Evolutionary conservation across 2,329 filamentous ascomycete species (phyloP), one percentile per base, ranked within the genome.

Genomic region (Aspergillus flavus): DNA sequence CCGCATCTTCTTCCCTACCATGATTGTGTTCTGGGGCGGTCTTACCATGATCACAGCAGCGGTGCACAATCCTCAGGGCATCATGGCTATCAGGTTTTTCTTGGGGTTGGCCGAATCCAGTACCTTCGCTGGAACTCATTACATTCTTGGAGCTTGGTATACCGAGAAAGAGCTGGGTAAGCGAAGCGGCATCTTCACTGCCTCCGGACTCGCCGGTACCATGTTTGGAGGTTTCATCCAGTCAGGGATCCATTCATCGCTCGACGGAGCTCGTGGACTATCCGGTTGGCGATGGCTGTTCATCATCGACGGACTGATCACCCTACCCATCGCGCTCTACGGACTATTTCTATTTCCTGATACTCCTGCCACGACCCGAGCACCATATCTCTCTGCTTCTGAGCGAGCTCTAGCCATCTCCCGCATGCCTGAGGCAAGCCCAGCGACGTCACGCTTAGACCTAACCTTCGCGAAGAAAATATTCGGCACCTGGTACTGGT

Each of bases 131-230:
- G 77, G 77, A 1, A 76, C 72, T 2, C 76, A 78, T 48, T 79
- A 76, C 55, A 75, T 81, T 19, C 68, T 81, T 0, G 75, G 77
- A 2, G 78, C 76, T 6, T 82, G 79, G 80, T 82, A 82, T 58
- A 81, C 76, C 0, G 75, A 78, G 58, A 70, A 68, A 32, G 77
- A 79, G 63, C 69, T 79, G 23, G 77, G 75, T 1, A 79, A 78
- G 54, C 71, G 77, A 23, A 74, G 69, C 26, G 75, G 72, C 3
- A 75, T 79, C 30, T 79, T 79, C 65, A 75, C 72, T 2, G 71
- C 72, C 0, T 74, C 75, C 0, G 75, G 75, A 6, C 66, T 77
- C 21, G 74, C 75, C 0, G 76, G 75, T 2, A 73, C 72, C 2
- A 78, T 79, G 76, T 76, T 79, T 57, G 71, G 71, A 19, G 76